Evolutionary conservation across 176 grass and related monocot genomes (phyloP), one percentile per base, ranked within the genome.

Genomic region (Musa itinerans): DNA sequence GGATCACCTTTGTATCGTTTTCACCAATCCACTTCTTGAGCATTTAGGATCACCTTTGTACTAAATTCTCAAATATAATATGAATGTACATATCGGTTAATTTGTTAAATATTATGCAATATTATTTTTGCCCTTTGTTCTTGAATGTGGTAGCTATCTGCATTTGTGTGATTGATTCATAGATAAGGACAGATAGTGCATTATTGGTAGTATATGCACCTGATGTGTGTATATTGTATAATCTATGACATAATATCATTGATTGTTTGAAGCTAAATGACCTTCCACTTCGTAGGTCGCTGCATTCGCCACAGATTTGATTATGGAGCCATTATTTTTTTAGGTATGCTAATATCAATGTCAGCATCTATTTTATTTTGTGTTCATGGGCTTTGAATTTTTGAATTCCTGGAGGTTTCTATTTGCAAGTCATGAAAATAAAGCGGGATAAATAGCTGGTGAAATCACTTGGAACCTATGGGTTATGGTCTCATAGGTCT

Each of bases 241-340:
- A 43, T 43, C 34, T 6, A 34, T 34, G 34, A 43, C 34, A 43
- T 43, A 43, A 43, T 43, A 43, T 80, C 54, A 3, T 71, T 69
- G 29, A 27, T 34, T 71, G 57, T 50, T 69, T 72, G 25, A 70
- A 20, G 5, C 17, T 10, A 78, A 52, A 2, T 29, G 72, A 68
- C 21, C 10, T 51, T 70, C 21, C 19, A 70, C 16, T 75, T 87
- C 78, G 12, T 81, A 97, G 94, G 94, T 83, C 90, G 90, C 59
- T 97, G 94, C 63, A 93, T 97, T 81, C 85, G 94, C 17, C 94
- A 97, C 77, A 97, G 85, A 86, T 91, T 82, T 73, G 94, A 97
- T 76, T 97, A 93, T 9, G 94, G 94, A 78, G 90, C 88, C 68
- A 97, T 93, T 84, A 93, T 97, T 86, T 81, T 97, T 62, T 86